Evolutionary conservation across 352 stramenopile species (phyloP), one percentile per base, ranked within the genome.

Genomic region (Pythium monospermum): DNA sequence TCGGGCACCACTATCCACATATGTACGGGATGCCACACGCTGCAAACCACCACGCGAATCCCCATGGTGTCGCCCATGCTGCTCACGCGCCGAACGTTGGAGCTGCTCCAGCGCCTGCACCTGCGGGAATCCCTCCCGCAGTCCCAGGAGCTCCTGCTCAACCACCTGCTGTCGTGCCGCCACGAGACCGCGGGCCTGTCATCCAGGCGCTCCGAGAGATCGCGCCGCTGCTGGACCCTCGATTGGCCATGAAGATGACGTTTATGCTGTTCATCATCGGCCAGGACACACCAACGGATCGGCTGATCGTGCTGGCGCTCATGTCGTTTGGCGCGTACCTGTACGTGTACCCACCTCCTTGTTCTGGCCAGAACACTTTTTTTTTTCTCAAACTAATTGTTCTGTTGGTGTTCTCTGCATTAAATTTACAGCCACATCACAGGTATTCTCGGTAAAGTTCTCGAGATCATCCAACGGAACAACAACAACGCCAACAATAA

Each of bases 191-290:
- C 61, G 57, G 54, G 2, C 49, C 70, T 2, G 45, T 84, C 6
- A 64, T 72, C 10, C 63, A 82, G 32, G 72, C 86, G 43, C 52
- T 70, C 3, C 76, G 69, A 16, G 76, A 90, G 43, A 66, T 88
- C 10, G 41, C 77, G 11, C 64, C 61, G 33, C 63, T 91, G n/a
- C 55, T 91, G 31, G 83, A 94, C 55, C 61, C 87, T 16, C 79
- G 79, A 6, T 62, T 94, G 36, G 78, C 79, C 19, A 60, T 94
- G 41, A 94, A 94, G 57, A 94, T 94, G 83, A 65, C 66, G 18
- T 90, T 94, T 53, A 94, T 94, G 83, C 68, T 94, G 27, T 91
- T 91, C 57, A 88, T 94, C 52, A 89, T 94, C 49, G 80, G 83
- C 25, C 80, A 94, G 49, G 83, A 94, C 51, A 87, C 79, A 10